phyloP scores from a whole-genome alignment of 2,329 filamentous ascomycete genomes.

The Colletotrichum gigasporum region DNA sequence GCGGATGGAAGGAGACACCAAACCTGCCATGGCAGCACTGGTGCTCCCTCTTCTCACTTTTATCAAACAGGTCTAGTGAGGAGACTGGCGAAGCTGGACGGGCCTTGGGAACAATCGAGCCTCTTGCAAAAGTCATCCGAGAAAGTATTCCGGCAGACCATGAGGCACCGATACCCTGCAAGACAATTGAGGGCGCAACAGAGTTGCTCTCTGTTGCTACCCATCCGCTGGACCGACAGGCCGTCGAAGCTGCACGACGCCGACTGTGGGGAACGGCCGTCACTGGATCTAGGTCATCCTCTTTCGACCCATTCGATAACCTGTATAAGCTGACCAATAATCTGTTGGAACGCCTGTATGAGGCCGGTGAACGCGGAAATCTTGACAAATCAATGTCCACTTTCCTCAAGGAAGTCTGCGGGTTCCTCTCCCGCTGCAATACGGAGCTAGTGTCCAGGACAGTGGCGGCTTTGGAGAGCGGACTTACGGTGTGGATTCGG shows the following conservation, averaged over 20 bases:
- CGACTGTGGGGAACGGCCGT: slow-evolving; percentile 71
- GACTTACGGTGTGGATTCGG: slow-evolving; percentile 70
- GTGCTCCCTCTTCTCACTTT: slow-evolving; percentile 64
- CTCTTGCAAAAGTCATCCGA: slow-evolving; percentile 67
- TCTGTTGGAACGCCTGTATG: slow-evolving; percentile 66
- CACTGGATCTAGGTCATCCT: slow-evolving; percentile 49
- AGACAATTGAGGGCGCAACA: slow-evolving; percentile 46
- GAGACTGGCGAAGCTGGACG: slow-evolving; percentile 76
- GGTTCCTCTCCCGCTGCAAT: slow-evolving; percentile 61
- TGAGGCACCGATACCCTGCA: slow-evolving; percentile 34
- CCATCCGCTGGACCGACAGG: slow-evolving; percentile 68
- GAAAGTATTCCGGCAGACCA: slow-evolving; percentile 43
- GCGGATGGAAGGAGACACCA: slow-evolving; percentile 62
- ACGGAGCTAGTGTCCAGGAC: slow-evolving; percentile 61
- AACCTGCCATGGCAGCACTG: slow-evolving; percentile 57
- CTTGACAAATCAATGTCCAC: slow-evolving; percentile 46
- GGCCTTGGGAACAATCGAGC: slow-evolving; percentile 75
- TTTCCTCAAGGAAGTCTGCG: slow-evolving; percentile 63
- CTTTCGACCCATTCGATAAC: slow-evolving; percentile 71
- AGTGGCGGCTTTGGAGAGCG: slow-evolving; percentile 68
- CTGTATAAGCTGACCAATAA: slow-evolving; percentile 69
- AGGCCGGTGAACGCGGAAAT: slow-evolving; percentile 48
- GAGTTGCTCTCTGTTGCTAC: slow-evolving; percentile 57
- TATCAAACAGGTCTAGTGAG: slow-evolving; percentile 64
- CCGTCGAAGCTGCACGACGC: slow-evolving; percentile 71